phyloP scores from a whole-genome alignment of 148 eudicot species.

The Mesembryanthemum crystallinum region DNA sequence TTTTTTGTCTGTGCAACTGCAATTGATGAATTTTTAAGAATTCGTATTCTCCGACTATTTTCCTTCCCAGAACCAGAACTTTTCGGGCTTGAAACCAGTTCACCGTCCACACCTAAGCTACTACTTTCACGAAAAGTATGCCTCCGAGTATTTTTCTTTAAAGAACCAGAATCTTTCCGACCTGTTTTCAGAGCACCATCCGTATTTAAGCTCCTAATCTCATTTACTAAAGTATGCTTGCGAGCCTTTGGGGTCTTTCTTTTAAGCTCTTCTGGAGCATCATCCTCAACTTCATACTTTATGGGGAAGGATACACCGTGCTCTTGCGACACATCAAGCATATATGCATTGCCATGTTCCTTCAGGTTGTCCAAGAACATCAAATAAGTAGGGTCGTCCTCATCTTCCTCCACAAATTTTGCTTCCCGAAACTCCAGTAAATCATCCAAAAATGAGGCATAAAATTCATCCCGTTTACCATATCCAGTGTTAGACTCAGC shows the following conservation, averaged over 20 bases:
- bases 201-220: neutral
- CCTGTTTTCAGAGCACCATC: neutral
- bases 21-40: neutral
- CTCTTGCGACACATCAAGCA: slow-evolving; percentile 24
- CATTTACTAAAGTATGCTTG: neutral
- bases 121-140: neutral
- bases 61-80: neutral
- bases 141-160: neutral
- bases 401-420: slow-evolving; percentile 17
- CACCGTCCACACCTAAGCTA: slow-evolving; percentile 1
- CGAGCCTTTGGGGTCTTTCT: neutral
- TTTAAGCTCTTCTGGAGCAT: slow-evolving; percentile 1
- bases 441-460: slow-evolving; percentile 9
- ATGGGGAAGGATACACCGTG: slow-evolving; percentile 24
- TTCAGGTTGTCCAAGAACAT: slow-evolving; percentile 32
- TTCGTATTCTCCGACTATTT: neutral
- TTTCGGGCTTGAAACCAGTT: neutral
- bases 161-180: neutral
- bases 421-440: neutral
- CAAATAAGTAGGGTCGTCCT: slow-evolving; percentile 35
- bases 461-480: slow-evolving; percentile 6
- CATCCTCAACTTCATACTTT: slow-evolving; percentile 34
- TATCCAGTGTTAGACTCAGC: neutral
- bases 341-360: slow-evolving; percentile 33
- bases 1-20: neutral